Conservation (phyloP, 441 rosid species). For the Populus hybrid region DNA sequence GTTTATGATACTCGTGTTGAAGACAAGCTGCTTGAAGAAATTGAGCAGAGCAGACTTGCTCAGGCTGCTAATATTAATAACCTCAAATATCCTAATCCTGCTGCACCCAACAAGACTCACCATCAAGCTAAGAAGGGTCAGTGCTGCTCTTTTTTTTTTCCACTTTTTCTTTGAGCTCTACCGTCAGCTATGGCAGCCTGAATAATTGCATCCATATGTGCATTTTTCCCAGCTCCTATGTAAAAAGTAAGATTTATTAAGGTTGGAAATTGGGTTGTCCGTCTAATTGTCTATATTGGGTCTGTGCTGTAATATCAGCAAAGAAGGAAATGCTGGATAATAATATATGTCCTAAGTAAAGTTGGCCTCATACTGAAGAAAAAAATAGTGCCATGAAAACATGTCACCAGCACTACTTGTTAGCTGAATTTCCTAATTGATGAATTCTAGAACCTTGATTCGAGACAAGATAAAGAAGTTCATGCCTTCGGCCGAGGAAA, state of each 20-base stretch:
- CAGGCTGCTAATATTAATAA: conserved; percentile 59
- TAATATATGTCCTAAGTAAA: too few species aligned
- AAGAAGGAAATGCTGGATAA: too few species aligned
- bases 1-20: conserved; percentile 64
- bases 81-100: conserved; percentile 48
- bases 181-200: background rate
- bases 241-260: background rate
- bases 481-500: too few species aligned
- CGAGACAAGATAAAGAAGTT: too few species aligned
- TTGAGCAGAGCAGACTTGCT: conserved; percentile 57
- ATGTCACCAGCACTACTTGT: too few species aligned
- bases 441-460: too few species aligned
- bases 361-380: too few species aligned
- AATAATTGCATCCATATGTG: background rate
- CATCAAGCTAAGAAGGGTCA: conserved; percentile 41
- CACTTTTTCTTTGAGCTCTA: background rate
- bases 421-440: too few species aligned
- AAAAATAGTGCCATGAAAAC: too few species aligned
- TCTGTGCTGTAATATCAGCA: too few species aligned
- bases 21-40: conserved; percentile 75
- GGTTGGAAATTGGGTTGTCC: background rate
- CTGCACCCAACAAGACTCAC: conserved; percentile 29
- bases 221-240: background rate
- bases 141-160: background rate
- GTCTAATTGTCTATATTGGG: too few species aligned